A percentile compares a stretch with the other conserved stretches of the same genome.
phyloP scores from a whole-genome alignment of 2,329 filamentous ascomycete species.

The Teratosphaeria pseudoeucalypti region DNA sequence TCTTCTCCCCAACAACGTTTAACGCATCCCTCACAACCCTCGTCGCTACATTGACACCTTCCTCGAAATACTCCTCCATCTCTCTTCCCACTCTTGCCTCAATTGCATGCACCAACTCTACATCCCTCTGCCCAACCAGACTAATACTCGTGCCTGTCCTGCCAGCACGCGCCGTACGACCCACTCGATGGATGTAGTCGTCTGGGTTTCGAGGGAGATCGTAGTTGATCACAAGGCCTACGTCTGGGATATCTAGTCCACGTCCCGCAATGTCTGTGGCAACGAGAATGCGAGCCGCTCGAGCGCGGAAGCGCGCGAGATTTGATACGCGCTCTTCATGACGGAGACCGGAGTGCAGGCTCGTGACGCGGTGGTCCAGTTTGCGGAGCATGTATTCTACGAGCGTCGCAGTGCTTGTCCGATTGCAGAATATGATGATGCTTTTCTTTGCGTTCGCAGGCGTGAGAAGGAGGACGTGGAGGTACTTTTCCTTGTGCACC shows the following conservation, averaged over 20 bases:
- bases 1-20: constrained; percentile 90
- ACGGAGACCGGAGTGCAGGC: constrained; percentile 76
- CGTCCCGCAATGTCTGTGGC: constrained; percentile 91
- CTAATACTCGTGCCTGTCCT: constrained; percentile 73
- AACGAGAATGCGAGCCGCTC: constrained; percentile 78
- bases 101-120: constrained; percentile 81
- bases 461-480: constrained; percentile 84
- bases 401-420: constrained; percentile 76
- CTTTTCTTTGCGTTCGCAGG: constrained; percentile 64
- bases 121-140: constrained; percentile 85
- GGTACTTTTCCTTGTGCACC: constrained; percentile 87
- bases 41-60: constrained; percentile 88
- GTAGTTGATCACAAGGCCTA: constrained; percentile 85
- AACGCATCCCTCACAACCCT: constrained; percentile 74
- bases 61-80: constrained; percentile 77
- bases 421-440: constrained; percentile 89
- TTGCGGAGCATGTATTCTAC: constrained; percentile 80
- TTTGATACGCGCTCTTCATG: constrained; percentile 81
- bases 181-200: constrained; percentile 94
- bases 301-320: constrained; percentile 80
- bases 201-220: constrained; percentile 93
- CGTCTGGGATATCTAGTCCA: constrained; percentile 90
- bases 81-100: constrained; percentile 69
- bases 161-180: constrained; percentile 87
- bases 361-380: constrained; percentile 80